A percentile compares a stretch with the other conserved stretches of the same genome.
Conservation (phyloP, 2,329 filamentous ascomycete species). For the Tolypocladium cylindrosporum region DNA sequence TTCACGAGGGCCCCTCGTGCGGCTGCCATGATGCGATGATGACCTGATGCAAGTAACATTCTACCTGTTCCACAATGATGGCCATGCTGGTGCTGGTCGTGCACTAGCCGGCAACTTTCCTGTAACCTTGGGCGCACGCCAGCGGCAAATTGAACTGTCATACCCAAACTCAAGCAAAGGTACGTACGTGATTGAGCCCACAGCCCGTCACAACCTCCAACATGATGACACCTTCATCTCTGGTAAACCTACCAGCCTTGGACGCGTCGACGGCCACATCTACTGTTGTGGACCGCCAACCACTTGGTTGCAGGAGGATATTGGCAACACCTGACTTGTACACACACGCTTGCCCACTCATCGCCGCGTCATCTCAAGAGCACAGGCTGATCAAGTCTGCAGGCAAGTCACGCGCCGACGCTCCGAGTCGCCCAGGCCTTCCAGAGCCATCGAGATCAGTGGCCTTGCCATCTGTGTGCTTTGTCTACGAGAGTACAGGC, state of each 20-base stretch:
- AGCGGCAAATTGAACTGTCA: not conserved
- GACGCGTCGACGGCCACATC: conserved; percentile 9
- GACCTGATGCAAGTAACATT: conserved; percentile 57
- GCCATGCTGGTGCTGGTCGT: not conserved
- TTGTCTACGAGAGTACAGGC: not conserved
- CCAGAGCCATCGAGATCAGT: not conserved
- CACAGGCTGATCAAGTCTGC: not conserved
- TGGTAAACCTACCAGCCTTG: conserved; percentile 30
- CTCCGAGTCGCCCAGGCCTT: not conserved
- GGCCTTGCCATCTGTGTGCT: not conserved
- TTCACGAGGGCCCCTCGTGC: conserved; percentile 56
- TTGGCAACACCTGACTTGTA: conserved; percentile 8
- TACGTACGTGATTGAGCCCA: not conserved
- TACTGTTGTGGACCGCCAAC: conserved; percentile 9
- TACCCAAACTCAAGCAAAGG: not conserved
- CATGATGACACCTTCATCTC: conserved; percentile 29
- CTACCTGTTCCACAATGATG: not conserved
- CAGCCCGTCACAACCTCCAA: not conserved
- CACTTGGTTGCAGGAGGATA: conserved; percentile 18
- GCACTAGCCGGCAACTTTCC: not conserved
- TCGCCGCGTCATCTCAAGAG: not conserved
- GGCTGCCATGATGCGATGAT: conserved; percentile 59
- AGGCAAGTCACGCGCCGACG: not conserved
- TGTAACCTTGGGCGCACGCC: not conserved
- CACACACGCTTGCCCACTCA: not conserved